Evolutionary conservation across 2,329 filamentous ascomycete genomes (phyloP), one percentile per base, ranked within the genome.

Genomic region (Monosporascus cannonballus): DNA sequence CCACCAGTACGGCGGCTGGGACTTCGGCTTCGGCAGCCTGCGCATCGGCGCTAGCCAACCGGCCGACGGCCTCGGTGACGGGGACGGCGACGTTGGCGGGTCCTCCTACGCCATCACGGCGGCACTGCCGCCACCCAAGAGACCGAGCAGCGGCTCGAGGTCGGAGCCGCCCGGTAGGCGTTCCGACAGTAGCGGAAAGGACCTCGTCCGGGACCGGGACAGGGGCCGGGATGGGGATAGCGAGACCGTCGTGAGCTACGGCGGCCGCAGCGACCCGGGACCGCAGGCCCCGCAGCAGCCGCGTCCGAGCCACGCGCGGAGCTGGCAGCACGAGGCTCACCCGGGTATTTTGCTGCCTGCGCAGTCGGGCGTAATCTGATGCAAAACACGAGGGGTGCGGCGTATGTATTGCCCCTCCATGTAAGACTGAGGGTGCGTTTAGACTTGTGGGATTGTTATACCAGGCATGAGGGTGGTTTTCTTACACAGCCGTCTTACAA

Each of bases 1-100:
- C n/a, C 75, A 79, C 52, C 70, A 75, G 54, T 79, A 79, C 54
- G 67, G 66, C 7, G 59, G 60, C 14, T 62, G 63, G 52, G 60
- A 59, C 15, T 60, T 65, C 11, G 68, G 69, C 11, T 50, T 73
- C 14, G 59, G 64, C 20, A 66, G 62, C 42, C 60, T 69, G 38
- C 66, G 64, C 25, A 67, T 71, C 47, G 62, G 63, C 20, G 64
- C 66, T 42, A 56, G 59, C 47, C 57, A 64, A 24, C 18, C 8
- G 18, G 39, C 18, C 39, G 39, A 39, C 17, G 9, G 18, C 38
- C 30, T 34, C 30, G 30, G 11, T 9, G 11, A 34, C 11, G 30
- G 30, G 11, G 11, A 34, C 30, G 1, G 30, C 30, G 30, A 34
- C 11, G 11, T 34, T 34, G 30, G 11, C 11, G 30, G 14, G 11